Percentiles rank a stretch among this genome's conserved stretches.
phyloP scores from a whole-genome alignment of 495 filamentous ascomycete genomes.

The Lasiosphaeriaceae sp. region DNA sequence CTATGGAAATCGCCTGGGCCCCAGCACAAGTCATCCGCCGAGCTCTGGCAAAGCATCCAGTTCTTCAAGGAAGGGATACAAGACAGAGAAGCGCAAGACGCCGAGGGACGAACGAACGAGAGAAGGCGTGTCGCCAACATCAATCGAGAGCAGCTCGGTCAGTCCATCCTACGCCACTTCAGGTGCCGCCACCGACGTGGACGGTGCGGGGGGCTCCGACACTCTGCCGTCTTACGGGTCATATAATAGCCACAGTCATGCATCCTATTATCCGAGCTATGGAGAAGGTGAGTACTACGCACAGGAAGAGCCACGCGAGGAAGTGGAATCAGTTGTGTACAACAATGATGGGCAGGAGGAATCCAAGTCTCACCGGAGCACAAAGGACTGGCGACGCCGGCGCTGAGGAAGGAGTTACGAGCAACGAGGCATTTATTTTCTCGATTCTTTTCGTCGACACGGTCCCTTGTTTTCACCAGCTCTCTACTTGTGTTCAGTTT shows the following conservation, averaged over 20 bases:
- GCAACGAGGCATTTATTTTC: not conserved
- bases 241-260: not conserved
- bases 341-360: not conserved
- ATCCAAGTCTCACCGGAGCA: not conserved
- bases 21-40: not conserved
- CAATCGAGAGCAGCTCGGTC: no score
- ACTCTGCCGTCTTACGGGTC: no score
- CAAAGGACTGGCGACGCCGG: not conserved
- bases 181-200: no score
- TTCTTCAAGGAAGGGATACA: not conserved
- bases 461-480: not conserved
- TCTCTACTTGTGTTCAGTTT: not conserved
- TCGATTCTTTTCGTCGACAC: not conserved
- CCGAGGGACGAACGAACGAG: not conserved
- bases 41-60: not conserved
- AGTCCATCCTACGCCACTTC: no score
- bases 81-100: not conserved
- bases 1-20: not conserved
- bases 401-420: not conserved
- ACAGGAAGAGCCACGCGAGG: not conserved
- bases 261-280: not conserved
- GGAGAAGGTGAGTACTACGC: not conserved
- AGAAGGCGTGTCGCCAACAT: not conserved
- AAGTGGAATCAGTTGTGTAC: not conserved
- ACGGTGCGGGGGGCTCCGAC: not conserved